These are phyloP conservation scores for Starmerella asiatica DNA, from an alignment of 805 yeast species.

Conservation along the genomic window DNA sequence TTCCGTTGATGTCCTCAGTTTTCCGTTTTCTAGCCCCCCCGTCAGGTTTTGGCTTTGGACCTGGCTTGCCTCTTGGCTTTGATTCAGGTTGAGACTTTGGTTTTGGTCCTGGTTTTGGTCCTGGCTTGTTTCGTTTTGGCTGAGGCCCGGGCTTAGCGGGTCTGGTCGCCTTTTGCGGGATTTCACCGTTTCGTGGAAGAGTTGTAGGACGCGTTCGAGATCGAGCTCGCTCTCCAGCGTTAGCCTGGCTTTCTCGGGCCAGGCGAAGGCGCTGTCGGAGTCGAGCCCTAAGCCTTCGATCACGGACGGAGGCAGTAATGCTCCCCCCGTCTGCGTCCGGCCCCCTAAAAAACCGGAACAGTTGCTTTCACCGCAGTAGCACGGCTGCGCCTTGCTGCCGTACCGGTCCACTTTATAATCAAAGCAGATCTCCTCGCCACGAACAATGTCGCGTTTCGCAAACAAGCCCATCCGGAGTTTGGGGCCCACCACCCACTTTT, in stretches of 20 bases:
- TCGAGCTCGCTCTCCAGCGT: constrained; percentile 34
- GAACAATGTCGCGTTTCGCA: constrained; percentile 54
- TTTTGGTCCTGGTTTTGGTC: constrained; percentile 30
- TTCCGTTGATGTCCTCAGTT: too few species aligned
- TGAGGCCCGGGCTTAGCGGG: neutral
- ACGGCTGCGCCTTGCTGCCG: constrained; percentile 87
- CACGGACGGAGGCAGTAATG: constrained; percentile 66
- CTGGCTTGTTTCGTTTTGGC: neutral
- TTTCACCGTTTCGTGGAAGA: too few species aligned
- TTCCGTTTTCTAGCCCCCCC: too few species aligned
- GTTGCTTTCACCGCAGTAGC: constrained; percentile 86
- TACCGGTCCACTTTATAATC: constrained; percentile 92
- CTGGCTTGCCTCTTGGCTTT: too few species aligned
- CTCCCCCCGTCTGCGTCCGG: constrained; percentile 89
- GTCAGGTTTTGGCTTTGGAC: too few species aligned
- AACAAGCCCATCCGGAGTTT: constrained; percentile 89
- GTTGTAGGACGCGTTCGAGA: constrained; percentile 15
- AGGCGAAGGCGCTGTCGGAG: constrained; percentile 46
- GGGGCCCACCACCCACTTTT: constrained; percentile 93
- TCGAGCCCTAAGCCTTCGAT: constrained; percentile 75
- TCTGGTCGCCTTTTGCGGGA: neutral
- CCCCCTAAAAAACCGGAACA: constrained; percentile 94
- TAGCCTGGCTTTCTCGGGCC: constrained; percentile 21
- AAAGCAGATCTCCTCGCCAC: constrained; percentile 84
- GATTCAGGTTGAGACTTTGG: neutral